Base-by-base conservation (phyloP, 2,329 filamentous ascomycete genomes). In the Xylaria sp. region DNA sequence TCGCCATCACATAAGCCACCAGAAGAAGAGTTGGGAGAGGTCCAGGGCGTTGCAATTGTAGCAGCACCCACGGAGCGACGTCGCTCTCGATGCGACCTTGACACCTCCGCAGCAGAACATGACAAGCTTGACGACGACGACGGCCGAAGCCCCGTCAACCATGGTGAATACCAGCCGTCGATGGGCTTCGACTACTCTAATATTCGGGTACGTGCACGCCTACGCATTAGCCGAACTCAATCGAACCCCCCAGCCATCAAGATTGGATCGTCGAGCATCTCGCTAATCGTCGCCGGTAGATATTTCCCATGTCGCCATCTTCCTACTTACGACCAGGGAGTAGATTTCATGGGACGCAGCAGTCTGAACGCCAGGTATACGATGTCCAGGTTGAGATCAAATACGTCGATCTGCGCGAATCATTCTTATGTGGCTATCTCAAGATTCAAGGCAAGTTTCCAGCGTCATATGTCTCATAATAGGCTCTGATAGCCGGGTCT, bases 341-440 rank as follows among this genome's bases (percentile, higher is more conserved):
- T 81, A 92, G 89, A 75, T 99, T 98, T 78, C 87, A 88, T 68
- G 96, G 96, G 66, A 97, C 92, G 16, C 96, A 99, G 77, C 92
- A 95, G 78, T 98, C 95, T 2, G 95, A 98, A 78, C 89, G 92
- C 68, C 94, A 97, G 78, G 88, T 93, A 10, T 99, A 99, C 79
- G 93, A 97, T 71, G 96, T 99, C 0, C 92, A 98, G 76, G 96
- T 99, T 1, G 94, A 98, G 78, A 93, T 99, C 74, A 97, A 98
- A 81, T 92, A 98, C 81, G 94, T 98, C 53, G 94, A 98, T 78
- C 91, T 98, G 87, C 88, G 90, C 64, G 93, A 98, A 79, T 98
- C 94, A 5, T 98, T 95, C 76, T 85, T 99, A 6, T 98, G 95
- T 78, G 96, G 96, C 58, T 98, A 98, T 80, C 84, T 99, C 72